Evolutionary conservation across 345 rosid genomes (phyloP), one percentile per base, ranked within the genome.

Genomic region (Clarkia xantiana): DNA sequence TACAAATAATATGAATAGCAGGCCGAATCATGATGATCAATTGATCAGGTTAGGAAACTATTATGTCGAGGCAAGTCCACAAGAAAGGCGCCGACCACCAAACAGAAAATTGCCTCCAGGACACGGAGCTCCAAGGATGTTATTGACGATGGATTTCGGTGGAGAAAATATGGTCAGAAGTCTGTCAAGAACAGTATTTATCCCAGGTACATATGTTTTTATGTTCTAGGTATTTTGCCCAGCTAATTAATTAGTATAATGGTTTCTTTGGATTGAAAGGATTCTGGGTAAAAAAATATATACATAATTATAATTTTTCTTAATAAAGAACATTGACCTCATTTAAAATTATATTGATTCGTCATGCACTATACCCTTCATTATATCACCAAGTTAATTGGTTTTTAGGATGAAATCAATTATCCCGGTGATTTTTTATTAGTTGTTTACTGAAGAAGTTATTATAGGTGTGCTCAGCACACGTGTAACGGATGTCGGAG

Each of bases 111-210:
- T 55, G 86, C 79, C 0, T 84, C 81, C 56, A 81, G 77, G 60
- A 84, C 94, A 1, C 72, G 74, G 58, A 81, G 76, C 52, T 77
- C 54, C 4, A 77, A 76, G 54, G 86, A 84, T 57, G 64, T 84
- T 40, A 81, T 84, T 29, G 94, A 84, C 36, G 89, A 81, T 46
- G 94, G 94, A n/a, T 84, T 70, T 42, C 67, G 84, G 0, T 84
- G 89, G 86, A 81, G 89, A 53, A 81, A 73, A 63, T 77, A 80
- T 19, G 88, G 88, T 3, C 88, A 80, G 49, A 80, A 80, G 57
- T 63, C 84, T 8, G 84, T 84, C 29, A 81, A 81, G 70, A 76
- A 76, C 53, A 78, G 76, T 67, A 40, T 41, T 9, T 66, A 65
- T 64, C 89, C 84, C 59, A 84, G 89, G 94, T 84, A n/a, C 8